Evolutionary conservation across 139 green algal genomes (phyloP), one percentile per base, ranked within the genome.

Genomic region (Tetradesmus obliquus): DNA sequence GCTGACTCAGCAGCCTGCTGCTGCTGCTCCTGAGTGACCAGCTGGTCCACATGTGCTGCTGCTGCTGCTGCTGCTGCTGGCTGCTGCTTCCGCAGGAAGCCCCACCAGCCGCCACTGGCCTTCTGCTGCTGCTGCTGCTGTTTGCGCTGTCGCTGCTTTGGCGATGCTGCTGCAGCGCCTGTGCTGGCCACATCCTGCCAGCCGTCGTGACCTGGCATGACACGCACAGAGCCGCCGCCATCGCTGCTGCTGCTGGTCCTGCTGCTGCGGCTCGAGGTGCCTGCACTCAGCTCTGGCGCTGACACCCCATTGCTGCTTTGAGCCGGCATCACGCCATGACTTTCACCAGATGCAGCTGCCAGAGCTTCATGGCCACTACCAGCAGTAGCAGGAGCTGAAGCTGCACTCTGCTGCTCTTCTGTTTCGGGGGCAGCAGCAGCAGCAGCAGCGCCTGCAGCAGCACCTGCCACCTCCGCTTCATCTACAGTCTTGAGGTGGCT

Each of bases 121-220:
- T 79, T 19, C 87, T 91, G 71, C 69, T 91, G 88, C 74, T 86
- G 74, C 76, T 81, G 76, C 87, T 86, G 79, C 57, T 79, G 76
- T 12, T 79, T 80, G 60, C 19, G 60, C 32, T 15, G 32, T 19
- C 19, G 7, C 15, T 84, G 45, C 13, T 53, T 53, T 7, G 76
- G 5, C 54, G 79, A 19, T 76, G 83, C 54, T 60, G 55, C 83
- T 53, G 83, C 83, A 53, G 17, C 55, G 22, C 24, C 8, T 71
- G 22, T 19, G 54, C 45, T 55, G 19, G 55, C 20, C 5, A 79
- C 55, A 93, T 94, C 90, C 90, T 88, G 74, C 82, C 20, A 79
- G 51, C 19, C n/a, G 5, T 79, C 51, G 54, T 24, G 85, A 24
- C 20, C 55, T 82, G 58, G 20, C 62, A 90, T 24, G 3, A 32